Evolutionary conservation across 108 stramenopile genomes (phyloP), one percentile per base, ranked within the genome.

Genomic region (Cyclostephanos invisitatus): DNA sequence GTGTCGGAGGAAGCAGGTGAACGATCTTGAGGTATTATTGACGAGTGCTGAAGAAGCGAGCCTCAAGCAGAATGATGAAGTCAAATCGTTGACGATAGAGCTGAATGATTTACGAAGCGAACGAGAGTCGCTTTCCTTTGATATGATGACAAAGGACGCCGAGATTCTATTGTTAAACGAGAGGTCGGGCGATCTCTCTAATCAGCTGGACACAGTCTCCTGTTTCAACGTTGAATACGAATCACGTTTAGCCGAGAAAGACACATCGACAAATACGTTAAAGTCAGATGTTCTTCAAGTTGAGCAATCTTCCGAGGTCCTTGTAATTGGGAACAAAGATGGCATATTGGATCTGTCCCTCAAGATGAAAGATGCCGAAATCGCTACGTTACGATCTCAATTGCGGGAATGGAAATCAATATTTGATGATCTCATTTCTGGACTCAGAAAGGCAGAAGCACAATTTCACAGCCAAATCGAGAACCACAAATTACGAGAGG

Each of bases 331-430:
- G 58, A 59, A 14, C 0, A 29, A 17, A 37, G 2, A 35, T 32
- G 35, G 15, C 11, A 59, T 0, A 17, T 11, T 55, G 7, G 5
- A 22, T 9, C 20, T 14, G 7, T 58, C 56, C 18, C 46, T 72
- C 50, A 32, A 63, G 71, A 44, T 36, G 24, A 72, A 72, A 42
- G 61, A 63, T 1, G 32, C 42, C 15, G 71, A 50, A 20, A 50
- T 49, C 17, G 20, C 62, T 46, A 18, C 50, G 12, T 54, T 72
- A 32, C 3, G 21, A 11, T 49, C 42, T 8, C 38, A 47, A 35
- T 49, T 44, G 18, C 35, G 57, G 0, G 70, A 61, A 32, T 40
- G 21, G 59, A 40, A 48, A 60, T 14, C 28, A 5, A 49, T 11
- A 10, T 46, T 64, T 46, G 63, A 64, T 27, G 48, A 64, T 49